Base-by-base conservation (phyloP, 495 filamentous ascomycete genomes). In the Rostrohypoxylon terebratum region DNA sequence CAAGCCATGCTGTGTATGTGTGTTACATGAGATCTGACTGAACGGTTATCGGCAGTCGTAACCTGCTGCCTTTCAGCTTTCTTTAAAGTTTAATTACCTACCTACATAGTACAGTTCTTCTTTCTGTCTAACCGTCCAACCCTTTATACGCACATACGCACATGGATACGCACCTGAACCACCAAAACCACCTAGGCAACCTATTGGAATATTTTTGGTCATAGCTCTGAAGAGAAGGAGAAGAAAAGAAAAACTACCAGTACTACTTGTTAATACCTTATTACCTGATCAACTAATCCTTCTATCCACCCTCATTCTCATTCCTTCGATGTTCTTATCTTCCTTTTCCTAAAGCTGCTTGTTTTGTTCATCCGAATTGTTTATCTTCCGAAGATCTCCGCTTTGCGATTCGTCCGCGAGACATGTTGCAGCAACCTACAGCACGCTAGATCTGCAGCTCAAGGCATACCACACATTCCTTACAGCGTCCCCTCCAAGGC, bases 401-500 rank as follows among this genome's bases (percentile, higher is more conserved):
- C 66, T 66, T 67, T 36, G 36, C 50, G 58, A 74, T 67, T 69
- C 57, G 66, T 34, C 67, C 21, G 63, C 53, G 40, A 68, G 63
- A 72, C 68, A 68, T 75, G 72, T 59, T 59, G 64, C 72, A 71
- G 58, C 68, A 75, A 72, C 58, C 47, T 54, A 58, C 63, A 60
- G 45, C 45, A 75, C 72, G 64, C 68, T 68, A 74, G 51, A 74
- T 34, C 66, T 74, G 62, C 66, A 66, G 54, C 51, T 34, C 25
- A 13, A 57, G 47, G 48, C 42, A 60, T 66, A 61, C 55, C 21
- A 59, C 66, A 74, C 71, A 66, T 70, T 66, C 71, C 66, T 44
- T 13, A 18, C 71, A 20, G 44, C n/a, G 28, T 60, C 63, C 71
- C 62, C 53, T 64, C 50, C 25, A 59, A 45, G 42, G 42, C 42